Evolutionary conservation across 352 stramenopile genomes (phyloP).

Genomic region (Phytopythium mirpurense): DNA sequence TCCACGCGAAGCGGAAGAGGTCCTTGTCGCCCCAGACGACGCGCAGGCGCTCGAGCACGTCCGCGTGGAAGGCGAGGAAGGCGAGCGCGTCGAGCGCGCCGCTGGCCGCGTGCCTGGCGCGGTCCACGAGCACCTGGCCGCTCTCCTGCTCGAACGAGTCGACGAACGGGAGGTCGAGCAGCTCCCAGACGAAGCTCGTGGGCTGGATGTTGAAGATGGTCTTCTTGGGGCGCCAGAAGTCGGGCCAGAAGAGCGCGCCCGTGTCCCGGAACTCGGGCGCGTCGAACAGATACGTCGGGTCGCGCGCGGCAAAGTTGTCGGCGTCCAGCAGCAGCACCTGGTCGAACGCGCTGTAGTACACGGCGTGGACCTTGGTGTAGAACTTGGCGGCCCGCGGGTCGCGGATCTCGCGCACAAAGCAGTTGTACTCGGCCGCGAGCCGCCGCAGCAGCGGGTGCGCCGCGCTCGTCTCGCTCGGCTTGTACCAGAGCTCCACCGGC

Average conservation of each 20-base stretch:
- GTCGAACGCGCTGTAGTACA: slow-evolving; percentile 54
- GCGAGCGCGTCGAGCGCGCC: slow-evolving; percentile 47
- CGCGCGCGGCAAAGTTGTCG: slow-evolving; percentile 55
- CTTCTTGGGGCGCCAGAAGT: slow-evolving; percentile 68
- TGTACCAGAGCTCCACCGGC: too few species aligned
- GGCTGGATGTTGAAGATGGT: slow-evolving; percentile 75
- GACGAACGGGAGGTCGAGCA: slow-evolving; percentile 64
- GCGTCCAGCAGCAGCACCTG: slow-evolving; percentile 53
- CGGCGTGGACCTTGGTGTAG: slow-evolving; percentile 34
- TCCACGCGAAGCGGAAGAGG: slow-evolving; percentile 13
- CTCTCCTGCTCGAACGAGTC: slow-evolving; percentile 87
- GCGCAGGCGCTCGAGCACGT: slow-evolving; percentile 34
- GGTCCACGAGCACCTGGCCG: slow-evolving; percentile 69
- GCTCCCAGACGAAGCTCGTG: slow-evolving; percentile 53
- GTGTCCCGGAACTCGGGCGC: slow-evolving; percentile 46
- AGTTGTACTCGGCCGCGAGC: too few species aligned
- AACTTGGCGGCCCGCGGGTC: too few species aligned
- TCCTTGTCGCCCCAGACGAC: slow-evolving; percentile 58
- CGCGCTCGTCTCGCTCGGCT: too few species aligned
- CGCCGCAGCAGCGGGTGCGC: too few species aligned
- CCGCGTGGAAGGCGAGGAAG: slow-evolving; percentile 41
- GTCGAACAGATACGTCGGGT: slow-evolving; percentile 82
- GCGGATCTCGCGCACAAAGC: too few species aligned
- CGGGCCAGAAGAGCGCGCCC: slow-evolving; percentile 80
- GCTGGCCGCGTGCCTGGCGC: slow-evolving; percentile 20